These are phyloP conservation scores for Eucalyptus coolabah DNA, from an alignment of 345 rosid genomes.

Conservation along the genomic window DNA sequence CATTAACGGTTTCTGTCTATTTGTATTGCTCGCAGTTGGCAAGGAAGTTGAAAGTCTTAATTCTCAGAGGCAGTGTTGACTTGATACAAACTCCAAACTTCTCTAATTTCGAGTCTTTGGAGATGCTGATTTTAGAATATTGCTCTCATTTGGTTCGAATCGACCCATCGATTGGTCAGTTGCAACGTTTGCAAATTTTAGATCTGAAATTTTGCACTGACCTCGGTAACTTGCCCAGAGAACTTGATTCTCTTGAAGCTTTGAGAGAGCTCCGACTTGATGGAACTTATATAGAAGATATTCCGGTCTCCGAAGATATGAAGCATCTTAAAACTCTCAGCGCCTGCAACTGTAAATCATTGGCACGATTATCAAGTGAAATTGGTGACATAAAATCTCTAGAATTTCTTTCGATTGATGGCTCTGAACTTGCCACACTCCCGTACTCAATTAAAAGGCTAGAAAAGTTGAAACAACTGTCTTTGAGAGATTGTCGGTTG, in stretches of 20 bases:
- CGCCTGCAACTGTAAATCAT: neutral
- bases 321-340: neutral
- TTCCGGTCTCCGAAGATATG: neutral
- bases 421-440: too few relatives aligned
- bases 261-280: neutral
- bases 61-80: neutral
- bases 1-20: neutral
- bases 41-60: neutral
- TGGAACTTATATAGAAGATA: neutral
- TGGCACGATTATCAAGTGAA: too few relatives aligned
- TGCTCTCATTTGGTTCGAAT: neutral
- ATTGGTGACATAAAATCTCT: too few relatives aligned
- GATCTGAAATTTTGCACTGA: neutral
- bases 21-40: neutral
- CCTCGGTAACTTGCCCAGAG: neutral
- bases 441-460: too few relatives aligned
- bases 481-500: too few relatives aligned
- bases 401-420: too few relatives aligned
- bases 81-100: neutral
- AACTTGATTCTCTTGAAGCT: neutral
- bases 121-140: neutral
- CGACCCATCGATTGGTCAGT: neutral
- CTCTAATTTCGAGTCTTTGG: neutral
- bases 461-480: too few relatives aligned
- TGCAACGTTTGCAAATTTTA: neutral